Evolutionary conservation across 1,284 basidiomycete species (phyloP), one percentile per base, ranked within the genome.

Genomic region (Pseudozyma tsukubaensis): DNA sequence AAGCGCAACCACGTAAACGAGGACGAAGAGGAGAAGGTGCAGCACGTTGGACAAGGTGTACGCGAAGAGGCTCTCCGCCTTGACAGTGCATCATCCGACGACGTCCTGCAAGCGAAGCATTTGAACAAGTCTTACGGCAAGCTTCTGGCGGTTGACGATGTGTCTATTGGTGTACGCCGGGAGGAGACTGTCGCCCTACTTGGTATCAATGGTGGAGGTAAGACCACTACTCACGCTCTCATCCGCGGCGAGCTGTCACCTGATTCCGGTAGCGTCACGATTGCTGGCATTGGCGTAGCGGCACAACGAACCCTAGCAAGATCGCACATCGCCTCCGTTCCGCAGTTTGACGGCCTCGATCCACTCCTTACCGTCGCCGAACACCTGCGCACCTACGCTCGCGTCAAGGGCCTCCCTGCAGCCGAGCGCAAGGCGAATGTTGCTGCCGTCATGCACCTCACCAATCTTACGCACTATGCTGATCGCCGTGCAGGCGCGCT

Each of bases 301-400:
- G 49, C 56, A 37, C 53, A 71, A 10, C 58, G 67, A 6, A 74
- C 60, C 8, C 51, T 74, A 1, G 72, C 72, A 29, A 50, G 61
- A 29, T 65, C 58, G 8, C 54, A 70, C 56, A 57, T 74, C 18
- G 59, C 59, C 79, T 58, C 54, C 0, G 65, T 68, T 3, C 92
- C 92, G 0, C 92, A 93, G 74, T 92, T 92, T 85, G 92, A 92
- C 5, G 92, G 92, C 0, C 91, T 93, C 61, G 92, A 93, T 70
- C 86, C 89, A 6, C 89, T 92, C 70, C 85, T 93, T 50, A 92
- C 90, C 3, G 92, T 92, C 14, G 87, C 89, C 32, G 90, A 94
- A 80, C 92, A 94, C 77, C 85, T 93, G 39, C 65, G 87, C 73
- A 69, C 85, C 0, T 86, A 85, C 57, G 83, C 83, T 8, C 75